These are phyloP conservation scores for Trichophyton verrucosum DNA, from an alignment of 2,329 filamentous ascomycete species.

Conservation along the genomic window DNA sequence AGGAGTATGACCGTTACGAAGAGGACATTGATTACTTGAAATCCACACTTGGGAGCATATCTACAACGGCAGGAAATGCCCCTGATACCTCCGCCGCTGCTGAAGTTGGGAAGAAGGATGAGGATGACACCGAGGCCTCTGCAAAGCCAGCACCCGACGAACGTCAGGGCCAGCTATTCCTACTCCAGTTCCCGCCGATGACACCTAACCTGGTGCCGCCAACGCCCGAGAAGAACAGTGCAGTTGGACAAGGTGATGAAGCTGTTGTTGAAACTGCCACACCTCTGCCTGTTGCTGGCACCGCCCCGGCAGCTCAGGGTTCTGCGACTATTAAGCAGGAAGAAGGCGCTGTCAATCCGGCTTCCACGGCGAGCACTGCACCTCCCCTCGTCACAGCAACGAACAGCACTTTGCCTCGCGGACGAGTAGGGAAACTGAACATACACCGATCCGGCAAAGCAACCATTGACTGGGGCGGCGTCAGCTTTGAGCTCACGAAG, in stretches of 20 bases:
- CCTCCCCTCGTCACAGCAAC: constrained; percentile 29
- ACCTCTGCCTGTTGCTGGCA: not conserved
- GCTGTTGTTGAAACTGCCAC: not conserved
- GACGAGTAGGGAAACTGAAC: constrained; percentile 48
- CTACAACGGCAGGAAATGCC: constrained; percentile 5
- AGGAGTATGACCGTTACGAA: constrained; percentile 31
- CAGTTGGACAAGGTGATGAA: constrained; percentile 7
- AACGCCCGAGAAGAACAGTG: constrained; percentile 16
- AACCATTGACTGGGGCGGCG: constrained; percentile 51
- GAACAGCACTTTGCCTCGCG: constrained; percentile 36
- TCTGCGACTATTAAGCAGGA: constrained; percentile 10
- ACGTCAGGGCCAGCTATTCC: constrained; percentile 45
- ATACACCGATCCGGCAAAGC: constrained; percentile 51
- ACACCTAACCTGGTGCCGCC: constrained; percentile 44
- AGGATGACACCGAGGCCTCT: constrained; percentile 14
- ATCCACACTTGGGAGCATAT: constrained; percentile 21
- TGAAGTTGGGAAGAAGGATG: constrained; percentile 7
- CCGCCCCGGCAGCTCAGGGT: not conserved
- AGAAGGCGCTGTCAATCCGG: constrained; percentile 5
- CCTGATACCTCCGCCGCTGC: constrained; percentile 11
- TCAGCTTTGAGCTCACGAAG: constrained; percentile 45
- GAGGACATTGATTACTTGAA: constrained; percentile 31
- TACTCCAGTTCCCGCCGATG: constrained; percentile 53
- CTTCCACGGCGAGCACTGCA: constrained; percentile 7
- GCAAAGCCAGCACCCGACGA: constrained; percentile 26